Conservation (phyloP, 208 protist species). For the Leishmania arabica region DNA sequence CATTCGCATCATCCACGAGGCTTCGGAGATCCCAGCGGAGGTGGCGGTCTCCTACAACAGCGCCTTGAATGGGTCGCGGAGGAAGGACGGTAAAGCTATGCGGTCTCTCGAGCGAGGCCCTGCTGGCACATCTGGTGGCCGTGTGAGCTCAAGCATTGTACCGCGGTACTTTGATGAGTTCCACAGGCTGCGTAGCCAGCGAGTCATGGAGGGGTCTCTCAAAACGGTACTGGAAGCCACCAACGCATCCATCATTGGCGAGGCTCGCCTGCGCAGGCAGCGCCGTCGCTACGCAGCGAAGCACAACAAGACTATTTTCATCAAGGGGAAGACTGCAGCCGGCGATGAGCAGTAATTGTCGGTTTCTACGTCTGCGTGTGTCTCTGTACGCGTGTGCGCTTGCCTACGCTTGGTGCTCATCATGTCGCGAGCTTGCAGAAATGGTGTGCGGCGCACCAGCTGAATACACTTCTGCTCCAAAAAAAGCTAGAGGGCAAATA, state of each 20-base stretch:
- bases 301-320: constrained; percentile 5
- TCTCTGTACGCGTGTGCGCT: background rate
- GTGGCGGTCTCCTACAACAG: constrained; percentile 11
- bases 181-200: constrained; percentile 8
- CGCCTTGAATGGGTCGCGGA: background rate
- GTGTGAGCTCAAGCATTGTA: constrained; percentile 8
- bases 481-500: background rate
- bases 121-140: no score
- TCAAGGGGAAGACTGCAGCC: background rate
- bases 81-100: background rate
- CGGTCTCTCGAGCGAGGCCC: constrained; percentile 1
- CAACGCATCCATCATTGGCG: constrained; percentile 37
- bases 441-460: background rate
- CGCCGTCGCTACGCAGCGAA: constrained; percentile 16
- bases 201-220: constrained; percentile 15
- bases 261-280: constrained; percentile 24
- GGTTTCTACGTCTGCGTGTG: background rate
- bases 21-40: constrained; percentile 21
- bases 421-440: background rate
- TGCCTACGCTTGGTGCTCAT: background rate
- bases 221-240: constrained; percentile 31
- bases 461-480: background rate
- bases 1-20: constrained; percentile 22
- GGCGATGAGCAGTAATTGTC: background rate
- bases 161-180: constrained; percentile 30